Base-by-base conservation (phyloP, 2,329 filamentous ascomycete species). In the Arachnopeziza araneosa region DNA sequence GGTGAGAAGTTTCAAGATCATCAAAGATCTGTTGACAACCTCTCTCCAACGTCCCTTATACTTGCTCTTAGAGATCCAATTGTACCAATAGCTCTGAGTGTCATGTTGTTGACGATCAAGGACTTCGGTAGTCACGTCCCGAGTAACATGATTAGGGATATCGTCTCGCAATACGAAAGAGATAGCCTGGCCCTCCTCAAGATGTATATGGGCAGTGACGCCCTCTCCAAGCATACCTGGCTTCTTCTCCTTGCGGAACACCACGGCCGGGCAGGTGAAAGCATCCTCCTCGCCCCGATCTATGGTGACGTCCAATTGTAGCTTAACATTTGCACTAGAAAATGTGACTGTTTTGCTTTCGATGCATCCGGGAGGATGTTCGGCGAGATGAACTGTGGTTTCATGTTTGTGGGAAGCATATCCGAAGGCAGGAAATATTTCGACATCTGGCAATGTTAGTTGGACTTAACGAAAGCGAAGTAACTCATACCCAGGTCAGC, bases 1-100 rank as follows among this genome's bases (percentile, higher is more conserved):
- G 0, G 88, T 91, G 67, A 92, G 78, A 74, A 92, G 79, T 73
- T 92, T 92, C 52, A 92, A 74, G 57, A 91, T 84, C 77, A 92
- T 83, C 55, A 92, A 75, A 69, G 88, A 91, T 58, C 89, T 79
- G 24, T 80, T 79, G 6, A 92, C 86, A 2, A 89, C 84, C 72
- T 91, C 88, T 57, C 86, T 80, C 83, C 88, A 92, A 36, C 85
- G 81, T 5, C 89, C 89, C 60, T 83, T 84, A 72, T 91, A 92
- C 64, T 80, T 84, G 72, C 84, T 87, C 70, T 86, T 84, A 6
- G 81, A 79, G 57, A 91, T 88, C 84, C 88, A 93, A 66, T 85
- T 84, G 66, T 81, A 86, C 89, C 89, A 92, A 72, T 83, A 93
- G 9, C 77, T 78, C 68, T 88, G 86, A 0, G 88, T 92, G 63